phyloP scores from a whole-genome alignment of 805 yeast species.

The Candida jianshihensis region DNA sequence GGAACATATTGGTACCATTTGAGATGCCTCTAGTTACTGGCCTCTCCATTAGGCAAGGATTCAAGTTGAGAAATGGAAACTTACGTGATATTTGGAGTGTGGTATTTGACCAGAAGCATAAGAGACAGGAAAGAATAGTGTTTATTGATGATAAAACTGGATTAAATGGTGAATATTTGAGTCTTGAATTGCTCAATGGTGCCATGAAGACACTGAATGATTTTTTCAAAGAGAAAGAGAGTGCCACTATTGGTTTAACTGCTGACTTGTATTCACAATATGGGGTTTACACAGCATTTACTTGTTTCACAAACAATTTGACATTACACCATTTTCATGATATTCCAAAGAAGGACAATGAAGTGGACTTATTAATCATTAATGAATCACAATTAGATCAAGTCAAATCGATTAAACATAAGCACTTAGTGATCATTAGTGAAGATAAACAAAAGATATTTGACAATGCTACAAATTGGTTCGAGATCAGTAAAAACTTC shows the following conservation, averaged over 20 bases:
- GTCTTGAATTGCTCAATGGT: slow-evolving; percentile 23
- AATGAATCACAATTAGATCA: slow-evolving; percentile 18
- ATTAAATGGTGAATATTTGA: slow-evolving; percentile 9
- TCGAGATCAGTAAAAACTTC: slow-evolving; percentile 9
- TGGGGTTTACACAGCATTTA: slow-evolving; percentile 33
- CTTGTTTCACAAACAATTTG: slow-evolving; percentile 37
- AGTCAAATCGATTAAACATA: slow-evolving; percentile 24
- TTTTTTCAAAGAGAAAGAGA: slow-evolving; percentile 14
- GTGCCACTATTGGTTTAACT: slow-evolving; percentile 23
- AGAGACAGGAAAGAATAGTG: slow-evolving; percentile 16
- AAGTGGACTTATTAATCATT: slow-evolving; percentile 27
- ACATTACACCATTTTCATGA: slow-evolving; percentile 34
- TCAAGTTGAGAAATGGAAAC: slow-evolving; percentile 67
- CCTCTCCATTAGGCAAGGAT: slow-evolving; percentile 54
- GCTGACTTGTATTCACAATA: slow-evolving; percentile 23
- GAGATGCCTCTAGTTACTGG: slow-evolving; percentile 67
- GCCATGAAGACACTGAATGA: slow-evolving; percentile 20
- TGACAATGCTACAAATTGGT: slow-evolving; percentile 20
- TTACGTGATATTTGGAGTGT: slow-evolving; percentile 68
- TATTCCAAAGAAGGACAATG: slow-evolving; percentile 22
- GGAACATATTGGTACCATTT: slow-evolving; percentile 69
- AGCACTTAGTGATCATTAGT: slow-evolving; percentile 27
- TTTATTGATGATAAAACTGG: slow-evolving; percentile 22
- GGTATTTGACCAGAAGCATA: slow-evolving; percentile 26
- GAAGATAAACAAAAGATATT: slow-evolving; percentile 3